Conservation (phyloP, 2,329 filamentous ascomycete genomes). For the Fusarium sp. region DNA sequence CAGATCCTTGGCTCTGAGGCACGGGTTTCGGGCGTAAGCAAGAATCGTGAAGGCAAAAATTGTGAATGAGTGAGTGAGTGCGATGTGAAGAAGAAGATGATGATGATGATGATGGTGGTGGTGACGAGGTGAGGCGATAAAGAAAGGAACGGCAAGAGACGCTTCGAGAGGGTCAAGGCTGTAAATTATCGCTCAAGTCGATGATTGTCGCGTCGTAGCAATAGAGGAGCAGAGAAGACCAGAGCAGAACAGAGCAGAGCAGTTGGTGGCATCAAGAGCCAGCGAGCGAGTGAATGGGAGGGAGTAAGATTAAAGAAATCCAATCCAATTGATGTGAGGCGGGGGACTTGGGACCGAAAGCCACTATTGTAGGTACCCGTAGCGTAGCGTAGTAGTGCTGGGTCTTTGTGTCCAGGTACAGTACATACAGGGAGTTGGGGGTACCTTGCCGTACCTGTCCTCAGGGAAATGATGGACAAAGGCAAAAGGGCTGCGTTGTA, state of each 20-base stretch:
- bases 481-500: neutral
- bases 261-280: slow-evolving; percentile 31
- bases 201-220: slow-evolving; percentile 22
- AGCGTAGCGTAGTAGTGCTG: slow-evolving; percentile 6
- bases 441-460: neutral
- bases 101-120: neutral
- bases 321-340: slow-evolving; percentile 27
- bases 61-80: neutral
- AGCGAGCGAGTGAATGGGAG: slow-evolving; percentile 15
- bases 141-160: neutral
- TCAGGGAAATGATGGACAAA: neutral
- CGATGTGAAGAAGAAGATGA: neutral
- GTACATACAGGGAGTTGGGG: neutral
- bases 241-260: slow-evolving; percentile 12
- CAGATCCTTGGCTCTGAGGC: slow-evolving; percentile 22
- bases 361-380: slow-evolving; percentile 30
- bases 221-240: slow-evolving; percentile 20
- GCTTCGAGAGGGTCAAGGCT: slow-evolving; percentile 9
- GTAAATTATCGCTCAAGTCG: slow-evolving; percentile 24
- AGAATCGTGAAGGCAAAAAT: slow-evolving; percentile 11
- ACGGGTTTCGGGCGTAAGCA: slow-evolving; percentile 24
- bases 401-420: neutral
- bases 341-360: slow-evolving; percentile 26
- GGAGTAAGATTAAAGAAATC: slow-evolving; percentile 36
- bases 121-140: slow-evolving; percentile 7